Evolutionary conservation across 495 filamentous ascomycete genomes (phyloP).

Genomic region (Aspergillus indologenus): DNA sequence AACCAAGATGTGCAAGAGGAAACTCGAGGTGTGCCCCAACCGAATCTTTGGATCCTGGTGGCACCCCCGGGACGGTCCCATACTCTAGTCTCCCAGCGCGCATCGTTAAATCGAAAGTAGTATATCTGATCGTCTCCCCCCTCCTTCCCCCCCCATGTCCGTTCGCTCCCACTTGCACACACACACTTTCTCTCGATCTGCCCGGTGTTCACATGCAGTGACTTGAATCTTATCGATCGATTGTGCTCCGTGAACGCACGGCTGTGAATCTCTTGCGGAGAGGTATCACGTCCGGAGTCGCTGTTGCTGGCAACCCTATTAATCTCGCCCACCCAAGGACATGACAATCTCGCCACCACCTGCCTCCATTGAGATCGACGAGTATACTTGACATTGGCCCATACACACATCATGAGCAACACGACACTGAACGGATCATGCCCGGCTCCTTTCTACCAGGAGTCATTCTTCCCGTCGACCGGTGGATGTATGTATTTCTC

Average conservation of each 20-base stretch:
- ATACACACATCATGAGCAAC: constrained; percentile 26
- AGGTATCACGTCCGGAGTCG: constrained; percentile 10
- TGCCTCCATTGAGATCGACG: constrained; percentile 5
- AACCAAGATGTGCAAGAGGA: background rate
- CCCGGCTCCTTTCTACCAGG: constrained; percentile 62
- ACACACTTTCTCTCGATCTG: constrained; percentile 6
- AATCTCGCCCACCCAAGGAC: constrained; percentile 8
- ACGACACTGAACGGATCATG: constrained; percentile 48
- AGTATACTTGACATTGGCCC: constrained; percentile 2
- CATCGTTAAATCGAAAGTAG: constrained; percentile 1
- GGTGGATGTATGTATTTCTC: constrained; percentile 59
- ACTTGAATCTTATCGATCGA: constrained; percentile 3
- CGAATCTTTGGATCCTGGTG: background rate
- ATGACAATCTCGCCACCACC: constrained; percentile 16
- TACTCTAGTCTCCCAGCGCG: background rate
- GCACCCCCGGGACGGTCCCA: background rate
- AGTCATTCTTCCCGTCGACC: constrained; percentile 51
- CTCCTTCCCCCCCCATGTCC: constrained; percentile 7
- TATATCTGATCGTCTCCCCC: constrained; percentile 22
- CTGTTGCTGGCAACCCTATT: background rate
- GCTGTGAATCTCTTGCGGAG: constrained; percentile 23
- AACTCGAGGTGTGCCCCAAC: background rate
- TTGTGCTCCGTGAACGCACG: constrained; percentile 17
- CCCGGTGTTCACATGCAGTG: constrained; percentile 9
- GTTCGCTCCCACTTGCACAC: constrained; percentile 5